These are phyloP conservation scores for Wallemia ichthyophaga DNA, from an alignment of 1,284 basidiomycete genomes.

Conservation along the genomic window DNA sequence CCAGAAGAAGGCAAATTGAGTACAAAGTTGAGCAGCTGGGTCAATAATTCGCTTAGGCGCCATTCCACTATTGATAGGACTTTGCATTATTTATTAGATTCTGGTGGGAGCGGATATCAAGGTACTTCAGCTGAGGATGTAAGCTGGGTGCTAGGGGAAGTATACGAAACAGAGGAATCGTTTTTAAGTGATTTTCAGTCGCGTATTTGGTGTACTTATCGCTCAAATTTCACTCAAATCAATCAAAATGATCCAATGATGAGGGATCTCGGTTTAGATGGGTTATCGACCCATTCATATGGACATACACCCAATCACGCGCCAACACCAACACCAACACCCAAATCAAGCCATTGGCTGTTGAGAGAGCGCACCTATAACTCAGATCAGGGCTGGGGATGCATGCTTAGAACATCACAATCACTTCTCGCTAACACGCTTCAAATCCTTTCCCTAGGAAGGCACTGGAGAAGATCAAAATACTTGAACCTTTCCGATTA, in stretches of 20 bases:
- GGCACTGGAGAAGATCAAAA: background rate
- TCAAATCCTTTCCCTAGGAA: background rate
- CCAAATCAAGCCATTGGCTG: conserved; percentile 20
- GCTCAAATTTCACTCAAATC: conserved; percentile 60
- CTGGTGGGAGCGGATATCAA: background rate
- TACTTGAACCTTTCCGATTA: background rate
- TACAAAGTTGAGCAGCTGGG: background rate
- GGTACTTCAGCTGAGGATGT: background rate
- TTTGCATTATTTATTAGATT: background rate
- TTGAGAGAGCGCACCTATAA: conserved; percentile 41
- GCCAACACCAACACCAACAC: conserved; percentile 12
- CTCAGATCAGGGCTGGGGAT: conserved; percentile 91
- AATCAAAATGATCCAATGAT: conserved; percentile 31
- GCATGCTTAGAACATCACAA: conserved; percentile 87
- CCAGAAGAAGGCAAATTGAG: background rate
- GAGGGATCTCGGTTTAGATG: conserved; percentile 16
- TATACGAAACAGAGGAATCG: background rate
- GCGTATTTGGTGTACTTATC: conserved; percentile 67
- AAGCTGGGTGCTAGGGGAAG: background rate
- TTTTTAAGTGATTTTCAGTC: conserved; percentile 39
- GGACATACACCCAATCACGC: too few relatives aligned
- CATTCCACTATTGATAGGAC: background rate
- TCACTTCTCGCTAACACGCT: conserved; percentile 63
- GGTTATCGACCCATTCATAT: too few relatives aligned
- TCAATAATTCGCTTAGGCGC: background rate